phyloP scores from a whole-genome alignment of 139 green algal genomes.

The Spirogloea muscicola region DNA sequence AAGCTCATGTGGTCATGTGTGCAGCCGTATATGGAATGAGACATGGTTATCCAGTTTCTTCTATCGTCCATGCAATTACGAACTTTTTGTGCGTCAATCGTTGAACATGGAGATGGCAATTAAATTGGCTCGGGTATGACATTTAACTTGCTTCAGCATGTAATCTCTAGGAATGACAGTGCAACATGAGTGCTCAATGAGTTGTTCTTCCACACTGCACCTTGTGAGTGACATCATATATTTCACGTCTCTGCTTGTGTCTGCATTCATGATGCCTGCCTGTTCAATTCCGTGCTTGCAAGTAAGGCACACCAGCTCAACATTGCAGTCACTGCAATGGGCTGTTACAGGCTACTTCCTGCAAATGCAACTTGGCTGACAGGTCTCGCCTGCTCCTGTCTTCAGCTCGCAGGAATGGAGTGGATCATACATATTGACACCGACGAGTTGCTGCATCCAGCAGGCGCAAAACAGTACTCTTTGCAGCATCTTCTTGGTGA shows the following conservation, averaged over 20 bases:
- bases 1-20: no score
- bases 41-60: slow-evolving; percentile 77
- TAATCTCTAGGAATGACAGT: no score
- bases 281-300: neutral
- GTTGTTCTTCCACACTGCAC: neutral
- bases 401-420: slow-evolving; percentile 52
- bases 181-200: no score
- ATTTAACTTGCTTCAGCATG: neutral
- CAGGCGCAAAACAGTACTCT: slow-evolving; percentile 55
- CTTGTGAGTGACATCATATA: neutral
- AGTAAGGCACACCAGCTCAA: neutral
- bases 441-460: slow-evolving; percentile 77
- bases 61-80: slow-evolving; percentile 83
- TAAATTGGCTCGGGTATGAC: slow-evolving; percentile 52
- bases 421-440: slow-evolving; percentile 82
- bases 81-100: slow-evolving; percentile 77
- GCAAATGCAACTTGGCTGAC: neutral
- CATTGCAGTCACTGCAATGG: neutral
- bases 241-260: neutral
- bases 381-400: neutral
- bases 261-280: neutral
- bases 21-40: slow-evolving; percentile 76
- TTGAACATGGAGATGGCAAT: slow-evolving; percentile 83
- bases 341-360: neutral
- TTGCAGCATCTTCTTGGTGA: slow-evolving; percentile 52